Evolutionary conservation across 2,329 filamentous ascomycete genomes (phyloP).

Genomic region (Aspergillus persii): DNA sequence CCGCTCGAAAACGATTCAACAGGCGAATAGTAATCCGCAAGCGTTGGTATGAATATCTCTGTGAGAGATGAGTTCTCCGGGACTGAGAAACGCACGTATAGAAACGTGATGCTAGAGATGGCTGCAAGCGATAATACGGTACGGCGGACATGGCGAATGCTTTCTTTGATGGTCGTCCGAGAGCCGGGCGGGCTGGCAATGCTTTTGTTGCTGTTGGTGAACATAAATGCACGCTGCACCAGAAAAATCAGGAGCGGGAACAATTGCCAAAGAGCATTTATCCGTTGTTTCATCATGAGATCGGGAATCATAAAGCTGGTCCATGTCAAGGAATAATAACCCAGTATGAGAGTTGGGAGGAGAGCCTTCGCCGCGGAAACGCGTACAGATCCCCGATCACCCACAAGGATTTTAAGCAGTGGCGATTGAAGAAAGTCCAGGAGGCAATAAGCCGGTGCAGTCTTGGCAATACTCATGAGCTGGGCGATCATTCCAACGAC

Average conservation of each 20-base stretch:
- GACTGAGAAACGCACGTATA: background rate
- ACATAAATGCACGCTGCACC: constrained; percentile 1
- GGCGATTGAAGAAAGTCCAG: constrained; percentile 2
- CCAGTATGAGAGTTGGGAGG: constrained; percentile 2
- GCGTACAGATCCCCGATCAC: background rate
- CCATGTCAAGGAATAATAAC: constrained; percentile 1
- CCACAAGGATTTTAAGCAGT: background rate
- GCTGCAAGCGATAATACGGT: background rate
- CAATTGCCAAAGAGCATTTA: constrained; percentile 13
- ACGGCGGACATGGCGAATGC: background rate
- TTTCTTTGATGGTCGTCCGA: background rate
- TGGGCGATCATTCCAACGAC: background rate
- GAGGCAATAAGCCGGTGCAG: constrained; percentile 3
- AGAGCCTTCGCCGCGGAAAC: background rate
- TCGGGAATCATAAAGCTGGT: constrained; percentile 6
- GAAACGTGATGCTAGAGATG: background rate
- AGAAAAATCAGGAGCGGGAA: constrained; percentile 12
- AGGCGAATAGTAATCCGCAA: background rate
- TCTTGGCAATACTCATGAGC: background rate
- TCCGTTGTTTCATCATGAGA: background rate
- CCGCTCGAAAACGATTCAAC: background rate
- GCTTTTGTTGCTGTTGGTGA: background rate
- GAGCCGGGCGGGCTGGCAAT: background rate
- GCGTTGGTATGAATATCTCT: background rate
- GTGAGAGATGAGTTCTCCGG: background rate